Base-by-base conservation (phyloP, 1,284 basidiomycete species). In the Veloporphyrellus conicus region DNA sequence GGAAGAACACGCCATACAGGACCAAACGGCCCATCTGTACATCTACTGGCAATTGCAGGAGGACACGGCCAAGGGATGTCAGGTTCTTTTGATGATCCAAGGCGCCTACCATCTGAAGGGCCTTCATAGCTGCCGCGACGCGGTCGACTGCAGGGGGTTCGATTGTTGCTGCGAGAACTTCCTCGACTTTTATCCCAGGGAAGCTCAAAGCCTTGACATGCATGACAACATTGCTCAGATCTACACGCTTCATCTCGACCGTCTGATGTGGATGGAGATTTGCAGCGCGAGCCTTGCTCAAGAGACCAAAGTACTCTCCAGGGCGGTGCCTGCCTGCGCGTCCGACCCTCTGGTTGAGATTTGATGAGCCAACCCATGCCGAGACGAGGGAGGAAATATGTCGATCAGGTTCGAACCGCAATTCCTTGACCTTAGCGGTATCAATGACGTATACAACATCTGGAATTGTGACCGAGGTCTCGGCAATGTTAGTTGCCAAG, bases 171-270 rank as follows among this genome's bases (percentile, higher is more conserved):
- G 80, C 84, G 16, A 98, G 74, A 20, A 97, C 93, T 48, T 93
- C 86, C 63, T 96, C 90, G 16, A 91, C 90, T 28, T 81, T 73
- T 82, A 93, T 84, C 43, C 83, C 84, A 6, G 92, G 89, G 65
- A 97, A 90, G 62, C 93, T 87, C 39, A 97, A 78, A n/a, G 93
- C 94, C 62, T 96, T 98, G 70, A 98, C 84, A 65, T 95, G 93
- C 94, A 96, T 94, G 23, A 93, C 90, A 43, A 94, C 86, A 62
- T 93, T 91, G 65, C 83, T 92, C 57, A 93, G 67, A 68, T 93
- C 90, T n/a, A 87, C 82, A 27, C 93, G 81, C 69, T 93, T 93
- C 93, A 98, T 98, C 70, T 97, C 94, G 33, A 97, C 94, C 0
- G 85, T 87, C 68, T 94, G 92, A 62, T 96, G 87, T 29, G 90